phyloP scores from a whole-genome alignment of 176 grass and related monocot genomes.

The Oropetium thomaeum region DNA sequence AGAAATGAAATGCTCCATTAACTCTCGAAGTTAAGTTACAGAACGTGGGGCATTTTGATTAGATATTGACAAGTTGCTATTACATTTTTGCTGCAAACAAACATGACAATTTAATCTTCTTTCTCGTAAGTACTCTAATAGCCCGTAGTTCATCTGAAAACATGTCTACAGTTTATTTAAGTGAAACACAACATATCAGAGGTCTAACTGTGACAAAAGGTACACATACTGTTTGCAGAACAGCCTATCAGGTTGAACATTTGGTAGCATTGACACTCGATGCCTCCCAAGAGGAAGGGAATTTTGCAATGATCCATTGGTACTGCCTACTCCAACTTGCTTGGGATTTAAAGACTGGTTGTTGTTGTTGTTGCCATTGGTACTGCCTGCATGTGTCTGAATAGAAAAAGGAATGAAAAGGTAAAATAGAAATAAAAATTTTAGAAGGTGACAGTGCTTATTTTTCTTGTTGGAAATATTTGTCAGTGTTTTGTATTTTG shows the following conservation, averaged over 20 bases:
- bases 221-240: slow-evolving; percentile 54
- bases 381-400: slow-evolving; percentile 31
- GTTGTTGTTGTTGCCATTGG: too few species aligned
- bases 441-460: not conserved
- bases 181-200: slow-evolving; percentile 18
- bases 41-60: not conserved
- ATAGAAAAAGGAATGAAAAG: slow-evolving; percentile 31
- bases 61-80: slow-evolving; percentile 13
- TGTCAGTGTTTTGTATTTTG: too few species aligned
- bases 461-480: too few species aligned
- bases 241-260: slow-evolving; percentile 38
- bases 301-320: slow-evolving; percentile 31
- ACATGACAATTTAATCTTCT: slow-evolving; percentile 21
- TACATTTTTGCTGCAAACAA: slow-evolving; percentile 22
- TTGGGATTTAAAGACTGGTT: too few species aligned
- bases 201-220: slow-evolving; percentile 13
- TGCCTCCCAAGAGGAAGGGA: slow-evolving; percentile 17
- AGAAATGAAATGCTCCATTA: not conserved
- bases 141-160: not conserved
- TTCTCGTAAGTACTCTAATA: slow-evolving; percentile 10
- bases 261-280: slow-evolving; percentile 12
- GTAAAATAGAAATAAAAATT: not conserved
- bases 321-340: slow-evolving; percentile 19
- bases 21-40: not conserved
- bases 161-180: slow-evolving; percentile 11